Base-by-base conservation (phyloP, 2,329 filamentous ascomycete species). In the Diaporthe citrichinensis region DNA sequence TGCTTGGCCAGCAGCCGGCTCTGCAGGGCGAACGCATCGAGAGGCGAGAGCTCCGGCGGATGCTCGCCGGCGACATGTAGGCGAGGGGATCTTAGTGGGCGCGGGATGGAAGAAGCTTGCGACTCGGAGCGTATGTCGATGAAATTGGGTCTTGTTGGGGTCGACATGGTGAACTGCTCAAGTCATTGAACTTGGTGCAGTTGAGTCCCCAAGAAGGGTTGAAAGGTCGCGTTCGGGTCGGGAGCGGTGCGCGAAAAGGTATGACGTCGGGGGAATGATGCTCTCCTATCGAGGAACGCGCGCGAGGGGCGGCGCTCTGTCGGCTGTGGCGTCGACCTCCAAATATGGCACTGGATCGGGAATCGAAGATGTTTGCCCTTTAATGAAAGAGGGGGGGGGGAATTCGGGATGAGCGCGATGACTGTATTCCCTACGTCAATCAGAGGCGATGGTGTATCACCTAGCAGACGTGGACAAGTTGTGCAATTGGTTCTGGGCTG, bases 1-100 rank as follows among this genome's bases (percentile, higher is more conserved):
- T 98, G 94, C 85, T 92, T 94, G 53, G 95, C 95, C 71, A 99
- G 90, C 80, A 97, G 87, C 75, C 96, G 93, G 80, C 96, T 97
- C 82, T 98, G 96, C 77, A 96, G 90, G 31, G 96, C 96, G 82
- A 99, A 97, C 65, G 96, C 96, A 88, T 99, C 97, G 78, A 99
- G 90, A 15, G 97, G 97, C 10, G 97, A 98, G 74, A 98, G 89
- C 71, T 97, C 94, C 7, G 97, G 97, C 28, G 97, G 96, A 1
- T 94, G 90, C 80, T 96, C 94, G 77, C 94, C 94, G 74, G 94
- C 93, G 74, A 94, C 89, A 83, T 95, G 93, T 76, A 95, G 86
- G 77, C 94, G 92, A 57, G 94, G 94, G n/a, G 94, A 95, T 78
- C 89, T 88, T 46, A 93, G 84, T n/a, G 91, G 89, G 73, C 88